Evolutionary conservation across 495 filamentous ascomycete species (phyloP), one percentile per base, ranked within the genome.

Genomic region (Xanthoparmelia taractica): DNA sequence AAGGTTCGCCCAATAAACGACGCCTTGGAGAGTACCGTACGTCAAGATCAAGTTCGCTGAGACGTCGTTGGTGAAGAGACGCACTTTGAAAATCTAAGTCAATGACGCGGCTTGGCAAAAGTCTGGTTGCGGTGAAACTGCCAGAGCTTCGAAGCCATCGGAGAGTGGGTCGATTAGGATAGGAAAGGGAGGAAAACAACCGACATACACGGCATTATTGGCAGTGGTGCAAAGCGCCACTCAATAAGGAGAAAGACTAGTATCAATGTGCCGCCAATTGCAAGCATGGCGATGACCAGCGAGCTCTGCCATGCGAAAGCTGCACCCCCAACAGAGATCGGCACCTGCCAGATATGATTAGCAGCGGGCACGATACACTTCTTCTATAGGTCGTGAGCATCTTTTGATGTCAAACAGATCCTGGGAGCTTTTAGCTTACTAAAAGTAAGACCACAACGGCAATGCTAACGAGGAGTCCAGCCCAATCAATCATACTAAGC

Each of bases 1-100:
- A 15, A 58, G 56, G n/a, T 58, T 58, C 34, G 56, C 56, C 56
- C 56, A 58, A 36, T 58, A 58, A n/a, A 36, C 34, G 34, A 58
- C 25, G 34, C 56, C 56, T 23, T 58, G 56, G n/a, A 58, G 56
- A 27, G 56, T 58, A 6, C 56, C 34, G 20, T 58, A 58, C 31
- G 27, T 17, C 56, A 58, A 38, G 56, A 58, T 40, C 34, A 58
- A 23, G 56, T 58, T 58, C 34, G 56, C 56, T 34, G 56, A 58
- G 20, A 38, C 23, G 8, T 58, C 56, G n/a, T 58, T 58, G 56
- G 8, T 58, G 20, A 58, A 58, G 56, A 58, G 56, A 33, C 56
- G 56, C n/a, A 58, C 56, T 58, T 38, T 58, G 12, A 36, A 36
- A 25, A 27, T 8, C 56, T 27, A 40, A 4, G 8, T 58, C 8